Evolutionary conservation across 108 stramenopile genomes (phyloP), one percentile per base, ranked within the genome.

Genomic region (Cyclostephanos tholiformis): DNA sequence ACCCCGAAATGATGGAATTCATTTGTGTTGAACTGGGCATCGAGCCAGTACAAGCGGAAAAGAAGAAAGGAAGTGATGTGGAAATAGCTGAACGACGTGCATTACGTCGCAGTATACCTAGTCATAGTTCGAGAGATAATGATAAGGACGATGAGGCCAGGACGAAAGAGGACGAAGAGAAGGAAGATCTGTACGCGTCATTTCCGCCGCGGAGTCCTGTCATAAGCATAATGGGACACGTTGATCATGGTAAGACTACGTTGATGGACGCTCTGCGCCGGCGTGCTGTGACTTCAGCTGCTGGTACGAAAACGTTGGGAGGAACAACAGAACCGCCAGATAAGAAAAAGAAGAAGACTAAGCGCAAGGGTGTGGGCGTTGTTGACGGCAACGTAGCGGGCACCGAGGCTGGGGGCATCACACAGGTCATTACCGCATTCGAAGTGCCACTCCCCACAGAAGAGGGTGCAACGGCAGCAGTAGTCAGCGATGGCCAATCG

Each of bases 321-420:
- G 32, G 35, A 23, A 56, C 43, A 25, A 74, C 67, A 39, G 41
- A 4, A 5, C 44, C 17, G 4, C 19, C 63, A 13, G 60, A 29
- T 13, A 77, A 65, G 36, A 55, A 58, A 14, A 69, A 70, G 20
- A 68, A 60, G 14, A 78, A 67, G 58, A 75, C 63, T 53, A 61
- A 67, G 35, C 64, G 65, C 19, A 72, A 71, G 41, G 76, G 71
- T 17, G 71, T 72, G 48, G 35, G 36, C n/a, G 46, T 77, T 16
- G 72, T 61, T 43, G 49, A 50, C 50, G 75, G 65, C 20, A 78
- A 90, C 72, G 82, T 93, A 19, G 98, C 97, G 12, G 94, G 91
- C 22, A 94, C 91, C 22, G 99, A 99, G 79, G 96, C 97, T 10
- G 99, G 97, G 32, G 99, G 99, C 17, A 99, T 99, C 62, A 99